Conservation (phyloP, 495 filamentous ascomycete genomes). For the Pyrenopolyporus hunteri region DNA sequence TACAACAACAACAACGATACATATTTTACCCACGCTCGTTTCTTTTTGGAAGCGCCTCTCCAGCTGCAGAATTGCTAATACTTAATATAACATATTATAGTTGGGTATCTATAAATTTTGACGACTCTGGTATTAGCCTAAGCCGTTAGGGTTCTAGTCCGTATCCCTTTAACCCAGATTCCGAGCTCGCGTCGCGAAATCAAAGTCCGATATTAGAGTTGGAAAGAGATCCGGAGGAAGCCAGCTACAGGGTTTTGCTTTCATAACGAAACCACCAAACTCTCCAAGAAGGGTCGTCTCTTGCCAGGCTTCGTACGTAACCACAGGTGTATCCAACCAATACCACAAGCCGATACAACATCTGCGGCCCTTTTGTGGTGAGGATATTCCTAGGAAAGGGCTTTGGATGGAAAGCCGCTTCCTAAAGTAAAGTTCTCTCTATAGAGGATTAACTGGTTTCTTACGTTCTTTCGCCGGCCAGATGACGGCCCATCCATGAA, state of each 20-base stretch:
- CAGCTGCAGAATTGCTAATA: constrained; percentile 24
- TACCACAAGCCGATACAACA: too few relatives aligned
- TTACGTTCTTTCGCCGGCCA: too few relatives aligned
- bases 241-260: neutral
- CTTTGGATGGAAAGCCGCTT: too few relatives aligned
- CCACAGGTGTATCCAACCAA: too few relatives aligned
- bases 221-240: neutral
- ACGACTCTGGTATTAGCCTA: constrained; percentile 23
- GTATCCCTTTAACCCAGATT: neutral
- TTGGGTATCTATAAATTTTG: too few relatives aligned
- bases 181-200: neutral
- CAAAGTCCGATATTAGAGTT: constrained; percentile 12
- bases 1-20: neutral
- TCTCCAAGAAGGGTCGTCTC: neutral
- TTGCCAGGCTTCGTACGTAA: too few relatives aligned
- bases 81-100: constrained; percentile 13
- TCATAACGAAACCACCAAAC: neutral
- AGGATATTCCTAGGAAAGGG: too few relatives aligned
- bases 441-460: too few relatives aligned
- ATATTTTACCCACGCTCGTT: constrained; percentile 12
- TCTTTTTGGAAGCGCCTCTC: neutral
- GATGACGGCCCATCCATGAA: constrained; percentile 15
- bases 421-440: too few relatives aligned
- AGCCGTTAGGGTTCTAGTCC: neutral
- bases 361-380: too few relatives aligned